These are phyloP conservation scores for Pseudomonodictys pantanalensis DNA, from an alignment of 495 filamentous ascomycete species.

Conservation along the genomic window DNA sequence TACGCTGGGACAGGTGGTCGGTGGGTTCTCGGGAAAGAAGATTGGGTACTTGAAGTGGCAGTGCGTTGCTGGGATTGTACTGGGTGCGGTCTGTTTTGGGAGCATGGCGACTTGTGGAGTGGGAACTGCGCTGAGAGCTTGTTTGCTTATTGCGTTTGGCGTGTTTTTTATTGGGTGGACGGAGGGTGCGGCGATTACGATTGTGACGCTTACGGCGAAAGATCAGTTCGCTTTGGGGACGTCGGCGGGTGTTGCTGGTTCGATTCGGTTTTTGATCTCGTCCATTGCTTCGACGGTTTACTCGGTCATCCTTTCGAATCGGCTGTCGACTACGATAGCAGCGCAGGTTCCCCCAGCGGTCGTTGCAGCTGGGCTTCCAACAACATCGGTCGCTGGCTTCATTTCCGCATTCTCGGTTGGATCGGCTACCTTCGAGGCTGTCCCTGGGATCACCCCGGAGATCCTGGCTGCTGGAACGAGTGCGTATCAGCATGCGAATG, in stretches of 20 bases:
- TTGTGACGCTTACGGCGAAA: conserved; percentile 1
- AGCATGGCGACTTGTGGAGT: conserved; percentile 9
- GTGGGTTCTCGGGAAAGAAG: conserved; percentile 9
- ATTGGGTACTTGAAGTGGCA: conserved; percentile 18
- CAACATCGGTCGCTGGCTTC: conserved; percentile 6
- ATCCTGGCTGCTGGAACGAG: conserved; percentile 19
- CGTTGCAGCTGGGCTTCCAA: conserved; percentile 16
- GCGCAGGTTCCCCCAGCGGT: conserved; percentile 10
- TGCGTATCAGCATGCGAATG: conserved; percentile 28
- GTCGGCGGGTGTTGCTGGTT: conserved; percentile 16
- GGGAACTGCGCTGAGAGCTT: conserved; percentile 1
- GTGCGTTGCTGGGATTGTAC: neutral
- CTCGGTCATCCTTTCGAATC: conserved; percentile 13
- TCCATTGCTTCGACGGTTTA: conserved; percentile 18
- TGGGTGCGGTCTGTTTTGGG: conserved; percentile 13
- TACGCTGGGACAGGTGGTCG: conserved; percentile 6
- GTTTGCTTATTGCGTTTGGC: conserved; percentile 8
- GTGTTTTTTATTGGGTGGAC: conserved; percentile 22
- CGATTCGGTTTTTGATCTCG: conserved; percentile 21
- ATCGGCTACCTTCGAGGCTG: conserved; percentile 8
- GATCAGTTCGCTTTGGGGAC: conserved; percentile 17
- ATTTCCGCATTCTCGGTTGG: conserved; percentile 19
- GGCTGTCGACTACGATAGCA: conserved; percentile 14
- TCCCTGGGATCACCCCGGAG: conserved; percentile 19
- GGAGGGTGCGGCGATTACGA: conserved; percentile 11